phyloP scores from a whole-genome alignment of 257 asterid species.

The Sherardia arvensis region DNA sequence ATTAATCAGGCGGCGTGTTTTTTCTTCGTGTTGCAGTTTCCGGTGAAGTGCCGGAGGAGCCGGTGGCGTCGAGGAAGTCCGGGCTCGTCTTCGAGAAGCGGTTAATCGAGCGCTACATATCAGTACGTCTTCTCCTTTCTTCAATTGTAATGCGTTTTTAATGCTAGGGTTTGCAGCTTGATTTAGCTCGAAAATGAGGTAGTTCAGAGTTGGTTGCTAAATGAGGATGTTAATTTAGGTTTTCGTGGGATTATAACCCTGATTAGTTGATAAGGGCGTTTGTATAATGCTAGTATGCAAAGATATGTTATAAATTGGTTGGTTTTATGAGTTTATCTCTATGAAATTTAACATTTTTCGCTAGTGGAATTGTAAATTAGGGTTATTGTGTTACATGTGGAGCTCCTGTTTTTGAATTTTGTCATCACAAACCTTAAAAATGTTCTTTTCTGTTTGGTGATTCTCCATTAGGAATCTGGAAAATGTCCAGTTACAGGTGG shows the following conservation, averaged over 20 bases:
- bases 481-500: constrained; percentile 97
- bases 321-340: neutral
- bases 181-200: neutral
- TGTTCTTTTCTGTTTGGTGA: constrained; percentile 2
- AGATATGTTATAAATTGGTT: neutral
- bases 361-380: too few species aligned
- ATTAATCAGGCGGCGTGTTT: constrained; percentile 14
- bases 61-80: constrained; percentile 68
- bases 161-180: constrained; percentile 2
- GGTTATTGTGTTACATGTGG: neutral
- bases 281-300: neutral
- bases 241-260: neutral
- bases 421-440: too few species aligned
- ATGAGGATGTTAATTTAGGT: neutral
- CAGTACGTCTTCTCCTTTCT: constrained; percentile 40
- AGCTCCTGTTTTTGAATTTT: neutral
- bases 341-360: neutral
- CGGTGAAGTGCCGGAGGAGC: constrained; percentile 99
- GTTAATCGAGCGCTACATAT: constrained; percentile 78
- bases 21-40: constrained; percentile 49
- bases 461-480: constrained; percentile 57
- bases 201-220: neutral
- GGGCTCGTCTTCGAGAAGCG: constrained; percentile 91
- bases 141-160: neutral
- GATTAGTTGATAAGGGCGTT: neutral